phyloP scores from a whole-genome alignment of 495 filamentous ascomycete genomes.

The Annulohypoxylon bovei region DNA sequence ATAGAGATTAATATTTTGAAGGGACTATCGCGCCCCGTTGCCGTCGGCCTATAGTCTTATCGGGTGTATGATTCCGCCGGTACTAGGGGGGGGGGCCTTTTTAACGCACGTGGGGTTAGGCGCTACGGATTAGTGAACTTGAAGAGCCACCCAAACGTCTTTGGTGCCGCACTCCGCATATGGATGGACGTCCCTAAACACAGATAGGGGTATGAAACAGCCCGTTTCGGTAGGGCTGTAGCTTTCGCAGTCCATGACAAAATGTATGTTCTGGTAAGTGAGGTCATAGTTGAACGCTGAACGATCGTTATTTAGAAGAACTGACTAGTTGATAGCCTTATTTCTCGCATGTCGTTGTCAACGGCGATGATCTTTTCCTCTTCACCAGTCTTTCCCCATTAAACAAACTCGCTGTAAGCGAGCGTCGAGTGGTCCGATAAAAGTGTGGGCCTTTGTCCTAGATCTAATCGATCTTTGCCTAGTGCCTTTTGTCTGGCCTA shows the following conservation, averaged over 20 bases:
- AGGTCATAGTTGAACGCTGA: background rate
- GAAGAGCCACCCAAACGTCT: slow-evolving; percentile 3
- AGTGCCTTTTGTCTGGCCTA: slow-evolving; percentile 18
- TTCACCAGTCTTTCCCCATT: slow-evolving; percentile 31
- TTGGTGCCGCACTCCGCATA: background rate
- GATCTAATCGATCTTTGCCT: slow-evolving; percentile 25
- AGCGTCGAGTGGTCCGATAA: slow-evolving; percentile 26
- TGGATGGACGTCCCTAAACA: background rate
- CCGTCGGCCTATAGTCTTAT: background rate
- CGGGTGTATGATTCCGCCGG: slow-evolving; percentile 9
- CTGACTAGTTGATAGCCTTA: slow-evolving; percentile 10
- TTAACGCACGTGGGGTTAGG: background rate
- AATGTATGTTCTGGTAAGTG: background rate
- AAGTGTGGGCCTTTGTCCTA: slow-evolving; percentile 14
- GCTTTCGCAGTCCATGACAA: background rate
- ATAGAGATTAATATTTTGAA: slow-evolving; percentile 1
- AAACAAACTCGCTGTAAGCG: slow-evolving; percentile 36
- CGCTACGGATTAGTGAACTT: slow-evolving; percentile 13
- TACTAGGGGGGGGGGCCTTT: background rate
- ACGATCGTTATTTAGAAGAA: background rate
- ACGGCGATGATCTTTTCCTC: slow-evolving; percentile 38
- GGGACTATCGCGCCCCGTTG: background rate
- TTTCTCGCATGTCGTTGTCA: slow-evolving; percentile 26
- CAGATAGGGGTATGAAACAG: background rate
- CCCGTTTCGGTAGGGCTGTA: background rate